phyloP scores from a whole-genome alignment of 2,329 filamentous ascomycete genomes.

The Penicillium hordei region DNA sequence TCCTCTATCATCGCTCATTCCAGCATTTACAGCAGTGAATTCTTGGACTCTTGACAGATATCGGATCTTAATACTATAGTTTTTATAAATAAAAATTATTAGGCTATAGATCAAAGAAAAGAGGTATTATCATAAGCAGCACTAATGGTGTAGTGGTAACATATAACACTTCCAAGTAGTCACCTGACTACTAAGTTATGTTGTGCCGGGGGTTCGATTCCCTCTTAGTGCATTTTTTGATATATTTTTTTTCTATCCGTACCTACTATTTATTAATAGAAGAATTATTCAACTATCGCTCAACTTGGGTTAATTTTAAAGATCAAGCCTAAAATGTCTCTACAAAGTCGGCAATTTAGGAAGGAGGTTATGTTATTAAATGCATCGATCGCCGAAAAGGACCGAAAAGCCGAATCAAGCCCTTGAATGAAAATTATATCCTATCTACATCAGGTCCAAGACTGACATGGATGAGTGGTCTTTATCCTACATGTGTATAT shows the following conservation, averaged over 20 bases:
- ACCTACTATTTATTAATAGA: too few relatives aligned
- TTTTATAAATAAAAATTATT: too few relatives aligned
- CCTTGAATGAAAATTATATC: not conserved
- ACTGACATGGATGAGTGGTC: not conserved
- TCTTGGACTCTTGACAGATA: not conserved
- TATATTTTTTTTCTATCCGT: too few relatives aligned
- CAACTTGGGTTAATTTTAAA: too few relatives aligned
- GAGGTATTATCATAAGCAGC: not conserved
- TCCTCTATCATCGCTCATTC: not conserved
- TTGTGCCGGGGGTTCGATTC: slow-evolving; percentile 11
- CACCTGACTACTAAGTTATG: not conserved
- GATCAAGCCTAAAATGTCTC: too few relatives aligned
- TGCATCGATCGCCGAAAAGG: not conserved
- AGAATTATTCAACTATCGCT: too few relatives aligned
- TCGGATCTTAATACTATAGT: not conserved
- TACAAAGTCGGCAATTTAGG: not conserved
- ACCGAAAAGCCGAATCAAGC: not conserved
- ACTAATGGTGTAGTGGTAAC: slow-evolving; percentile 12
- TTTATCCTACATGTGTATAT: not conserved
- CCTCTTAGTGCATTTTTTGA: slow-evolving; percentile 5
- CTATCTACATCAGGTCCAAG: not conserved
- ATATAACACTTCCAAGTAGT: slow-evolving; percentile 8
- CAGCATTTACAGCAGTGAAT: not conserved
- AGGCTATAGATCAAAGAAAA: fast-evolving
- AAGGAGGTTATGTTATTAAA: not conserved